Percentiles rank a stretch among this genome's conserved stretches.
These are phyloP conservation scores for Raffaelea albimanens DNA, from an alignment of 2,329 filamentous ascomycete genomes.

Conservation along the genomic window DNA sequence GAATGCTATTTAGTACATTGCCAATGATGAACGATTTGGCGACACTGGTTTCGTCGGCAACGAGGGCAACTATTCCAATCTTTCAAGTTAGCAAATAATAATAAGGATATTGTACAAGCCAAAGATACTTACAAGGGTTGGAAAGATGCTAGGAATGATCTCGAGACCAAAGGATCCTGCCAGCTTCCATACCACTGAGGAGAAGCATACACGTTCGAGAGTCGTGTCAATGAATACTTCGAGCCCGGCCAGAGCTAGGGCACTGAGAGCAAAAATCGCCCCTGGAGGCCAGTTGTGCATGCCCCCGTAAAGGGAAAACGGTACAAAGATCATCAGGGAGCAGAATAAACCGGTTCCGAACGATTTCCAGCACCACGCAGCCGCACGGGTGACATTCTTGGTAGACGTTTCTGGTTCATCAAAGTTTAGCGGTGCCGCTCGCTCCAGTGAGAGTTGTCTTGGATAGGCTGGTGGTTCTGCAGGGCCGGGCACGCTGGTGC, in stretches of 20 bases:
- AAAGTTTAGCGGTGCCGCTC: too few relatives aligned
- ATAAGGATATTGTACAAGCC: too few relatives aligned
- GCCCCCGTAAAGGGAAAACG: neutral
- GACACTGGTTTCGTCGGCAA: conserved; percentile 1
- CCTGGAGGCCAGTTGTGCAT: neutral
- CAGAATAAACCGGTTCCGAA: neutral
- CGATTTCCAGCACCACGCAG: neutral
- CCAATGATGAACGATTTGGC: conserved; percentile 7
- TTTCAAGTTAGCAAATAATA: neutral
- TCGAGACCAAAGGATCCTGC: neutral
- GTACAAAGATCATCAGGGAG: neutral
- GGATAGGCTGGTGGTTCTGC: too few relatives aligned
- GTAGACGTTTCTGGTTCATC: too few relatives aligned
- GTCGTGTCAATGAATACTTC: conserved; percentile 7
- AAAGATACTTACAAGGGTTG: conserved; percentile 2
- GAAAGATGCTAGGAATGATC: conserved; percentile 3
- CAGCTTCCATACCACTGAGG: neutral
- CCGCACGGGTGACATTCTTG: too few relatives aligned
- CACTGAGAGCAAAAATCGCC: conserved; percentile 2
- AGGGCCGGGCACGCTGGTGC: too few relatives aligned
- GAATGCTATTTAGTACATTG: conserved; percentile 6
- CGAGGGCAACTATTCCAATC: conserved; percentile 5
- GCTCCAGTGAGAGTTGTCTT: too few relatives aligned
- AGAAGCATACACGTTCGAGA: conserved; percentile 1
- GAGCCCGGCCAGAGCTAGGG: conserved; percentile 1